Evolutionary conservation across 1,284 basidiomycete species (phyloP).

Genomic region (Naganishia sp.): DNA sequence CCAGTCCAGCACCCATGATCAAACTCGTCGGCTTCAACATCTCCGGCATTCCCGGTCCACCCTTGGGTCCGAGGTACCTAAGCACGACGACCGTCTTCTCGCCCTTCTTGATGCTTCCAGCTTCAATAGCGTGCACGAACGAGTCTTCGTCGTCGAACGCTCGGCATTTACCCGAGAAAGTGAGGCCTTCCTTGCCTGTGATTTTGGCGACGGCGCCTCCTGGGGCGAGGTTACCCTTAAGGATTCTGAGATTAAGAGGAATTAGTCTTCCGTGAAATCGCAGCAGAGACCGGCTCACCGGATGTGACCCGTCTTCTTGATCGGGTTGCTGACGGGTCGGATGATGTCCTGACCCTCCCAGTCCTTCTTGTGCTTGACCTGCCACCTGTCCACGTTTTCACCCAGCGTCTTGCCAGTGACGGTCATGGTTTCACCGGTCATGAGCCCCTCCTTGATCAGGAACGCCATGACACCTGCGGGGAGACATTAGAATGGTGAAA

Average conservation of each 20-base stretch:
- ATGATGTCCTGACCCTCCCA: conserved; percentile 77
- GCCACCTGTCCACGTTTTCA: conserved; percentile 71
- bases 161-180: conserved; percentile 62
- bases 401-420: conserved; percentile 92
- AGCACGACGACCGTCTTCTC: conserved; percentile 78
- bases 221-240: conserved; percentile 86
- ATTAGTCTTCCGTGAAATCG: too few relatives aligned
- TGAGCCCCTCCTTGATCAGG: conserved; percentile 79
- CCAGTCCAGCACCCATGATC: conserved; percentile 89
- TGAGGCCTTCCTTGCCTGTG: conserved; percentile 90
- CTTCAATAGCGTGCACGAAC: conserved; percentile 81
- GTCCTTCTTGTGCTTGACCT: conserved; percentile 70
- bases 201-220: conserved; percentile 92
- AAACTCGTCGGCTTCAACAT: conserved; percentile 76
- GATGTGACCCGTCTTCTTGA: conserved; percentile 89
- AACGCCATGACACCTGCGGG: conserved; percentile 61
- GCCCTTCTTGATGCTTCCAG: conserved; percentile 79
- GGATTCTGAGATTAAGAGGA: conserved; percentile 57
- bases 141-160: conserved; percentile 68
- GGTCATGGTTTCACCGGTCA: conserved; percentile 87
- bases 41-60: conserved; percentile 94
- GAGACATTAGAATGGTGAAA: neutral
- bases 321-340: conserved; percentile 73
- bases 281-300: conserved; percentile 40
- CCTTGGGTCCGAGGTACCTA: conserved; percentile 93